Evolutionary conservation across 2,329 filamentous ascomycete species (phyloP), one percentile per base, ranked within the genome.

Genomic region (Cladosporium sp.): DNA sequence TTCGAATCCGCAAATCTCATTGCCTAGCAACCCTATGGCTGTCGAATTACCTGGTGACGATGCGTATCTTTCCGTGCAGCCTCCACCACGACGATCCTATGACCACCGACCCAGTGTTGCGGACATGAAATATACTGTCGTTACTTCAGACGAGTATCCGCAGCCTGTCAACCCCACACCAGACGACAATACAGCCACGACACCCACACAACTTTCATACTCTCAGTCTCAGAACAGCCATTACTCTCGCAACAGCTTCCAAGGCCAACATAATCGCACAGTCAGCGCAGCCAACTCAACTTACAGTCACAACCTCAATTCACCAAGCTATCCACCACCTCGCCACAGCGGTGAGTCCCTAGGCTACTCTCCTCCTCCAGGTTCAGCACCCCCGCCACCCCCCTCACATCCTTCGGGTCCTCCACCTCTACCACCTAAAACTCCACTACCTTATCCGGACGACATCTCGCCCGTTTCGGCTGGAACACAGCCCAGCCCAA

Each of bases 381-480:
- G 44, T 5, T 28, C 15, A 8, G 40, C 7, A 1, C 34, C 34
- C 4, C 24, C 24, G 8, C 54, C 44, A 20, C 44, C 44, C 5
- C 34, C 35, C 22, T 12, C n/a, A 10, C 19, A 37, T n/a, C 44
- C 34, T 20, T 22, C 54, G 9, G 44, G 36, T 13, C 54, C 88
- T 3, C 89, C 89, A 5, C 88, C 89, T 0, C 69, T 91, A 35
- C 89, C 89, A 15, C 89, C 89, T 9, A 92, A 93, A 20, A 65
- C 63, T 22, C 63, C 63, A 20, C 56, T 65, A 8, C 63, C 63
- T n/a, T 65, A 65, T 24, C 63, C 63, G 19, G 56, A 58, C 50
- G 56, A 58, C n/a, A 17, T 54, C 15, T 54, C 51, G 12, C 51
- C 51, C 7, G 9, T 42, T 13, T 53, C 50, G 12, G 50, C 36